phyloP scores from a whole-genome alignment of 2,329 filamentous ascomycete genomes.

The Arthrobotrys musiformis region DNA sequence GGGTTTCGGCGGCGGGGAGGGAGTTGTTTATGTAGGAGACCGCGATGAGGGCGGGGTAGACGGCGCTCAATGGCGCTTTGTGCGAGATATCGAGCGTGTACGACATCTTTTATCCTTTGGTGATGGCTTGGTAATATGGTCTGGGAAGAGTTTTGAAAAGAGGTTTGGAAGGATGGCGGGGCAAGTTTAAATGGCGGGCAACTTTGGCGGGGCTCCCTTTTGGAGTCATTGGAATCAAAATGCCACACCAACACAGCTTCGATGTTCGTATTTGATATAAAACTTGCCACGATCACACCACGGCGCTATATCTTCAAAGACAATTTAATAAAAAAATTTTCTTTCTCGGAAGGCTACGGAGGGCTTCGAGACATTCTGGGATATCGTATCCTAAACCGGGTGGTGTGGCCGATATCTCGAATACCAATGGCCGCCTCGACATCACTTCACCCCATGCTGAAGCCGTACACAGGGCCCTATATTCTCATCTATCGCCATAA shows the following conservation, averaged over 20 bases:
- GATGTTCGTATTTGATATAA: not conserved
- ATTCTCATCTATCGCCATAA: too few species aligned
- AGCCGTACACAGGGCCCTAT: too few species aligned
- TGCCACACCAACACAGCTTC: conserved; percentile 14
- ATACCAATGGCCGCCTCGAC: too few species aligned
- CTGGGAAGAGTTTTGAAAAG: not conserved
- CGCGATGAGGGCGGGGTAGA: conserved; percentile 59
- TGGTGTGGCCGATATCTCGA: not conserved
- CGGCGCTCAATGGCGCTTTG: conserved; percentile 46
- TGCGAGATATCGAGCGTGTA: conserved; percentile 51
- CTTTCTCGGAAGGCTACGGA: not conserved
- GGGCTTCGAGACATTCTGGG: not conserved
- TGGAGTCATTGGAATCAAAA: conserved; percentile 45
- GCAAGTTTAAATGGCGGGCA: conserved; percentile 22
- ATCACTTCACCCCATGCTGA: too few species aligned
- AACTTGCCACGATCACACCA: conserved; percentile 15
- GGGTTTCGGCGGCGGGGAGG: conserved; percentile 42
- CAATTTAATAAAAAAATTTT: not conserved
- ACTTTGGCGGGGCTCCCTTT: conserved; percentile 28
- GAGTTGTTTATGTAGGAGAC: conserved; percentile 57
- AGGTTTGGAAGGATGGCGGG: conserved; percentile 19
- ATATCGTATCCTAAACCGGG: not conserved
- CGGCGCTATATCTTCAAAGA: not conserved
- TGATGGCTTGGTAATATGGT: not conserved
- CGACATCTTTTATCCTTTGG: conserved; percentile 28